These are phyloP conservation scores for Drechslerella stenobrocha DNA, from an alignment of 2,329 filamentous ascomycete genomes.

Conservation along the genomic window DNA sequence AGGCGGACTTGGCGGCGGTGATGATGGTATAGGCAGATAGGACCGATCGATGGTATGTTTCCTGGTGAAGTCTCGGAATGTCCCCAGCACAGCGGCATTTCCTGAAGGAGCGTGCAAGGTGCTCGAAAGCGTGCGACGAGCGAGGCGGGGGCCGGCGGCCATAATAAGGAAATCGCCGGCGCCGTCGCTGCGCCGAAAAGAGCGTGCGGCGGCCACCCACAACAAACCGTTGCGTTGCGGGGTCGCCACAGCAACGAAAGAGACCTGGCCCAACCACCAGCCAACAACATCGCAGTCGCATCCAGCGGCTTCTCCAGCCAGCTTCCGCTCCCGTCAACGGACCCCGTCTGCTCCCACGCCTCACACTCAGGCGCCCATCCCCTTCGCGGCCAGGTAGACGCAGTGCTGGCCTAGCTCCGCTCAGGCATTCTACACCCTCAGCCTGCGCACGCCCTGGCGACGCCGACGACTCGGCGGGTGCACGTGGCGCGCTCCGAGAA, in stretches of 20 bases:
- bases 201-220: neutral
- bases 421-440: too few relatives aligned
- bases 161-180: constrained; percentile 21
- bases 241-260: constrained; percentile 35
- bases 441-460: too few relatives aligned
- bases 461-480: too few relatives aligned
- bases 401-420: too few relatives aligned
- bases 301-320: too few relatives aligned
- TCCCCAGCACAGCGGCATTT: neutral
- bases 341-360: too few relatives aligned
- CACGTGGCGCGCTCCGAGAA: too few relatives aligned
- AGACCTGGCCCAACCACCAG: constrained; percentile 3
- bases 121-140: constrained; percentile 6
- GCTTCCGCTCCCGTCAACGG: too few relatives aligned
- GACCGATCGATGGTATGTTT: too few relatives aligned
- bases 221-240: constrained; percentile 43
- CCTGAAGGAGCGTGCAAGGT: constrained; percentile 3
- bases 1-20: neutral
- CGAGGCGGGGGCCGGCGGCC: constrained; percentile 6
- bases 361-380: too few relatives aligned
- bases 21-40: neutral
- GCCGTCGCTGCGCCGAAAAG: neutral
- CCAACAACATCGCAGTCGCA: neutral
- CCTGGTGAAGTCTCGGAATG: neutral
- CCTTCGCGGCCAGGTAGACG: too few relatives aligned